Evolutionary conservation across 2,329 filamentous ascomycete genomes (phyloP), one percentile per base, ranked within the genome.

Genomic region (Trichocomaceae sp.): DNA sequence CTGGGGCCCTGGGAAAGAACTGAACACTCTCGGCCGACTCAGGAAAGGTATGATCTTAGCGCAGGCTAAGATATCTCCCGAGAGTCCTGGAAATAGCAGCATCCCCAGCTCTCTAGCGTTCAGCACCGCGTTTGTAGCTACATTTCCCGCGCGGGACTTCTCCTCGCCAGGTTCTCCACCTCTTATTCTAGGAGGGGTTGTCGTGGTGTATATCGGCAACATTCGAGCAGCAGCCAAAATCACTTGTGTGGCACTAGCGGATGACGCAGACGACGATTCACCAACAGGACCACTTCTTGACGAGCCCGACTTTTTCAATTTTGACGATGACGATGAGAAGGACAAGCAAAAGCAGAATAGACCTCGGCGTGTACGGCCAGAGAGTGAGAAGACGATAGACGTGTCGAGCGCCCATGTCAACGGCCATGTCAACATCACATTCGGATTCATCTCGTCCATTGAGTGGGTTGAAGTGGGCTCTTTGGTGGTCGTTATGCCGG

Each of bases 11-110:
- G 60, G 64, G 31, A 61, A 63, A 7, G 58, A 60, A 37, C 44
- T 59, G 13, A 62, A 64, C 12, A 64, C 61, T 20, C 60, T 73
- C n/a, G 66, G 69, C 15, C 66, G 77, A 26, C 75, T 83, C 13
- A 74, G 82, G 23, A 92, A 95, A 69, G 92, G 92, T 19, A 95
- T 96, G 86, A 83, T 96, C 1, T 72, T 96, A 12, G 81, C 83
- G 9, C 56, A 55, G 31, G 52, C 52, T 23, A 26, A 41, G 31
- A 48, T 51, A 23, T 45, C 56, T 7, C 41, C 22, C 3, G 56
- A 55, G 15, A 77, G 84, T 42, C 80, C 83, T 2, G 41, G 49
- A 29, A 20, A 20, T 37, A 45, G 50, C 47, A 41, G 20, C 45
- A 54, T 59, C n/a, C 51, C 61, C 35, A 59, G 62, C 19, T 49